Conservation (phyloP, 768 basidiomycete genomes). For the Gloeopeniophorella convolvens region DNA sequence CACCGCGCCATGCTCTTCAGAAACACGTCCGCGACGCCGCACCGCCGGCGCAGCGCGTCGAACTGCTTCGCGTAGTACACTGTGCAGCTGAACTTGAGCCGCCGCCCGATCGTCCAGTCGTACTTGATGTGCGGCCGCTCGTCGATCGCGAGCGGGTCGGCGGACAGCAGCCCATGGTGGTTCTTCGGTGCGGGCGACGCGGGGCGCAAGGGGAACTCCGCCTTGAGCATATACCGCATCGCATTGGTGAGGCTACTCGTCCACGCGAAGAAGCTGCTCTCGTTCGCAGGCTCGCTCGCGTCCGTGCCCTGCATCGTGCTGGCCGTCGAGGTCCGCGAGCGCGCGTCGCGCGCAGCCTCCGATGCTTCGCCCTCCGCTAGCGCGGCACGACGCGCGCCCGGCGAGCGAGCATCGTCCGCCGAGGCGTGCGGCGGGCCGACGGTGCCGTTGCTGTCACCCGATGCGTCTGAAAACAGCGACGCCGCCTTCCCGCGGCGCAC, state of each 20-base stretch:
- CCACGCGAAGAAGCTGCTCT: slow-evolving; percentile 34
- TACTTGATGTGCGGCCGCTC: slow-evolving; percentile 80
- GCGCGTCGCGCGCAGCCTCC: background rate
- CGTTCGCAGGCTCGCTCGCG: background rate
- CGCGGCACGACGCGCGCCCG: background rate
- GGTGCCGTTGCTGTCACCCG: slow-evolving; percentile 35
- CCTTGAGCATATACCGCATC: slow-evolving; percentile 50
- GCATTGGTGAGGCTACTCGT: slow-evolving; percentile 51
- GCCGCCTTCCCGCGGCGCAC: slow-evolving; percentile 34
- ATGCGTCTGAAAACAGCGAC: slow-evolving; percentile 34
- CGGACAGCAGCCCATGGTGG: slow-evolving; percentile 45
- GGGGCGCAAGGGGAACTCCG: slow-evolving; percentile 30
- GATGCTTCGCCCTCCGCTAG: background rate
- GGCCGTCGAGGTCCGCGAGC: slow-evolving; percentile 10
- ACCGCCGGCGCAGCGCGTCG: slow-evolving; percentile 55
- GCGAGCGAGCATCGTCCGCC: background rate
- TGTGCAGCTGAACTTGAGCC: slow-evolving; percentile 71
- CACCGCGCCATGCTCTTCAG: slow-evolving; percentile 54
- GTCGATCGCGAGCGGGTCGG: slow-evolving; percentile 41
- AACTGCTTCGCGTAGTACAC: slow-evolving; percentile 82
- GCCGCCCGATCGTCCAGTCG: slow-evolving; percentile 70
- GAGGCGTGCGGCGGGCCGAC: slow-evolving; percentile 23
- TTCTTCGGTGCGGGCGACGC: slow-evolving; percentile 30
- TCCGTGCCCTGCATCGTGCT: slow-evolving; percentile 8
- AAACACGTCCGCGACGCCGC: slow-evolving; percentile 55